Evolutionary conservation across 2,329 filamentous ascomycete genomes (phyloP).

Genomic region (Setomelanomma holmii): DNA sequence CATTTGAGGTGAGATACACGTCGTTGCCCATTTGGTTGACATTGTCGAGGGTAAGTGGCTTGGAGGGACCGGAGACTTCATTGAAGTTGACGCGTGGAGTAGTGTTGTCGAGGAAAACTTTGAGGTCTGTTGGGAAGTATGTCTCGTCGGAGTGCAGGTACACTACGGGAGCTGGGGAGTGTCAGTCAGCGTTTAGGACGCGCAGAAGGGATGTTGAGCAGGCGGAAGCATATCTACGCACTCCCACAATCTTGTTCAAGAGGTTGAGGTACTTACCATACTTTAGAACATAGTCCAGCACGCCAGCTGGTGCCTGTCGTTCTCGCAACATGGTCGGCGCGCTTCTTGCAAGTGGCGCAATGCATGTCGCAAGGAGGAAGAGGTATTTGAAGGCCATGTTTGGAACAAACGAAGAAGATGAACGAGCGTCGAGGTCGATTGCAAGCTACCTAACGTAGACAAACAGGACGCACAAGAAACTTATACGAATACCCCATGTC

Average conservation of each 20-base stretch:
- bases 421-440: background rate
- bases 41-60: conserved; percentile 51
- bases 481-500: conserved; percentile 6
- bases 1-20: conserved; percentile 56
- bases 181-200: conserved; percentile 10
- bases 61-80: conserved; percentile 39
- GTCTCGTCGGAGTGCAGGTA: conserved; percentile 53
- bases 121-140: conserved; percentile 55
- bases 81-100: conserved; percentile 49
- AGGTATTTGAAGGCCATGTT: conserved; percentile 20
- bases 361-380: conserved; percentile 13
- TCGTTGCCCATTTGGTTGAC: conserved; percentile 51
- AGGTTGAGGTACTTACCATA: conserved; percentile 40
- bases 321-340: conserved; percentile 25
- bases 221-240: background rate
- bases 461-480: background rate
- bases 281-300: conserved; percentile 48
- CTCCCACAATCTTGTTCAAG: too few species aligned
- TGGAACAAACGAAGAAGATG: conserved; percentile 1
- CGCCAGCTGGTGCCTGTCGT: conserved; percentile 31
- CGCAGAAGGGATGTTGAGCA: background rate
- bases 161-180: conserved; percentile 51
- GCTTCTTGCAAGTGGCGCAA: conserved; percentile 19
- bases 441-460: background rate
- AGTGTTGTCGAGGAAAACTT: conserved; percentile 50